phyloP scores from a whole-genome alignment of 2,329 filamentous ascomycete genomes.

The Colletotrichum plurivorum region DNA sequence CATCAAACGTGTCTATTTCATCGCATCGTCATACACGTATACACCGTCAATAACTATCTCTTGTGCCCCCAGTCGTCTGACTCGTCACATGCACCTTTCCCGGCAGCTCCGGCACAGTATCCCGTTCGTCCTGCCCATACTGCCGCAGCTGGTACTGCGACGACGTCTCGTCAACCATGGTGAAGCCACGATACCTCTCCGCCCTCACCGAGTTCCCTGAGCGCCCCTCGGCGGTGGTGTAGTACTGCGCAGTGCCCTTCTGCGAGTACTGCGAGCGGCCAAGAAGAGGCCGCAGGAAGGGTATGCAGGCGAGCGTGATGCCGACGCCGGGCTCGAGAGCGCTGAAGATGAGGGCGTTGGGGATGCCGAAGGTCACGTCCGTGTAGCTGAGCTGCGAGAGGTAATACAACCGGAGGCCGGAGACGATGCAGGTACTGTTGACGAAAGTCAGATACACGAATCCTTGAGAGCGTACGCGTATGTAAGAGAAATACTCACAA shows the following conservation, averaged over 20 bases:
- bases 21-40: neutral
- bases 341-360: slow-evolving; percentile 52
- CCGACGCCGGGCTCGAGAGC: slow-evolving; percentile 55
- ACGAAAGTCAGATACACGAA: neutral
- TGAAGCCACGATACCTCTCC: slow-evolving; percentile 11
- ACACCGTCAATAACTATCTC: neutral
- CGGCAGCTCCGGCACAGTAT: neutral
- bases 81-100: neutral
- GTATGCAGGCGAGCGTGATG: slow-evolving; percentile 56
- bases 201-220: neutral
- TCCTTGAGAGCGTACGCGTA: neutral
- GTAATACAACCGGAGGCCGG: slow-evolving; percentile 50
- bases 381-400: slow-evolving; percentile 50
- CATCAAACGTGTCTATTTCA: too few relatives aligned
- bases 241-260: slow-evolving; percentile 33
- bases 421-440: slow-evolving; percentile 52
- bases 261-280: slow-evolving; percentile 41
- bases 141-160: slow-evolving; percentile 7
- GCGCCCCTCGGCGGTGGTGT: slow-evolving; percentile 3
- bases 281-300: slow-evolving; percentile 56
- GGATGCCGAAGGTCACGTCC: slow-evolving; percentile 52
- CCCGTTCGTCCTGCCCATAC: neutral
- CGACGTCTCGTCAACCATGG: neutral
- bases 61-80: neutral
- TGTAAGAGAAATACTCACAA: slow-evolving; percentile 44